Percentiles rank a stretch among this genome's conserved stretches.
Conservation (phyloP, 805 yeast genomes). For the Phaffomyces opuntiae region DNA sequence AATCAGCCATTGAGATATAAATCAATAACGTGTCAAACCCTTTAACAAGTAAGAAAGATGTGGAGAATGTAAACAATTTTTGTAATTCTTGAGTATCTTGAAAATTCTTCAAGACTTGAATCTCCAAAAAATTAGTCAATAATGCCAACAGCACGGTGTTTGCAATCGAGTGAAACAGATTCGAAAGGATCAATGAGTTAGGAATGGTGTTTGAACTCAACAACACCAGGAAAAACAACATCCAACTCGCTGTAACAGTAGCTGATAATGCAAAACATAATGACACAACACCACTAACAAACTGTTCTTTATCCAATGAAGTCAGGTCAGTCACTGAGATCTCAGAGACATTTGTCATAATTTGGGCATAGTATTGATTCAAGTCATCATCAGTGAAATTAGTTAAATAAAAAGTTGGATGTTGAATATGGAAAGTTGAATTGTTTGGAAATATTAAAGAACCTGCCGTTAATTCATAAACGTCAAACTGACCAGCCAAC, state of each 20-base stretch:
- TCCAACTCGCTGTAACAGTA: slow-evolving; percentile 60
- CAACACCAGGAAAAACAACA: slow-evolving; percentile 50
- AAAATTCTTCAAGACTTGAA: slow-evolving; percentile 45
- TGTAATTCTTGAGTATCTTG: slow-evolving; percentile 44
- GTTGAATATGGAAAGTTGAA: slow-evolving; percentile 9
- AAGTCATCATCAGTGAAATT: slow-evolving; percentile 31
- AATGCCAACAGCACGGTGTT: slow-evolving; percentile 44
- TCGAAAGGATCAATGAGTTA: slow-evolving; percentile 46
- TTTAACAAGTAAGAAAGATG: slow-evolving; percentile 31
- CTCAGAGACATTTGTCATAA: slow-evolving; percentile 7
- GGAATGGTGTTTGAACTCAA: slow-evolving; percentile 56
- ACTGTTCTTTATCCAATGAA: slow-evolving; percentile 25
- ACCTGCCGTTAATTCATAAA: slow-evolving; percentile 21
- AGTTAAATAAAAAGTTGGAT: slow-evolving; percentile 40
- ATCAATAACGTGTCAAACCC: slow-evolving; percentile 37
- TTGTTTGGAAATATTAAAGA: not conserved
- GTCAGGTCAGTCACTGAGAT: not conserved
- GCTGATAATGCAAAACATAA: slow-evolving; percentile 48
- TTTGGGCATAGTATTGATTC: not conserved
- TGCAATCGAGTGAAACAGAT: slow-evolving; percentile 47
- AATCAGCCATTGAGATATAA: slow-evolving; percentile 50
- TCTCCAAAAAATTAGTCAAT: slow-evolving; percentile 37
- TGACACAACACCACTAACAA: slow-evolving; percentile 32
- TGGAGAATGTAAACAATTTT: slow-evolving; percentile 29
- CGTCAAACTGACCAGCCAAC: slow-evolving; percentile 8